Evolutionary conservation across 2,329 filamentous ascomycete genomes (phyloP).

Genomic region (Orbilia blumenaviensis): DNA sequence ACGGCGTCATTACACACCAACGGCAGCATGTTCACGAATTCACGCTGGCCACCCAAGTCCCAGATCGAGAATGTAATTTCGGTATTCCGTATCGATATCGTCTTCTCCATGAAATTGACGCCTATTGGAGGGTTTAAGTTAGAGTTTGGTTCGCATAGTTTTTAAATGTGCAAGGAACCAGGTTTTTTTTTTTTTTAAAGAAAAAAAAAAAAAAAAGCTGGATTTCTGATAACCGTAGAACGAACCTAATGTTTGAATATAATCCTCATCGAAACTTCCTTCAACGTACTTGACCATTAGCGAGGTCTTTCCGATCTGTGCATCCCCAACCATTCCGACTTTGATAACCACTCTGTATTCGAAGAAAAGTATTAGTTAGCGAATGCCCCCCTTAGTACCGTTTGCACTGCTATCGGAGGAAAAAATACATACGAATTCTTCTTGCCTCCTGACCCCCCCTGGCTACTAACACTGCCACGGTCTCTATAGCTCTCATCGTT

Average conservation of each 20-base stretch:
- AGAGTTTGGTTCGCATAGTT: slow-evolving; percentile 2
- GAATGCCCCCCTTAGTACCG: neutral
- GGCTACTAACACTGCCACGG: slow-evolving; percentile 49
- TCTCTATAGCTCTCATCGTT: slow-evolving; percentile 50
- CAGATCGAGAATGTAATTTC: slow-evolving; percentile 99
- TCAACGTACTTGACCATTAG: slow-evolving; percentile 99
- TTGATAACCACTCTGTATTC: slow-evolving; percentile 87
- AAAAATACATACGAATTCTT: slow-evolving; percentile 51
- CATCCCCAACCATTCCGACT: slow-evolving; percentile 98
- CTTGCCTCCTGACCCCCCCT: slow-evolving; percentile 41
- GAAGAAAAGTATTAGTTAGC: slow-evolving; percentile 1
- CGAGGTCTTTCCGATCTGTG: slow-evolving; percentile 98
- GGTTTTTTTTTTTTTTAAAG: too few species aligned
- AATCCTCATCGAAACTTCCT: slow-evolving; percentile 99
- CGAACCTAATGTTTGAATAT: slow-evolving; percentile 92
- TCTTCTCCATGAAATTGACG: slow-evolving; percentile 99
- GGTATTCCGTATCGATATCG: slow-evolving; percentile 97
- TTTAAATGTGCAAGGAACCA: neutral
- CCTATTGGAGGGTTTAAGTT: slow-evolving; percentile 64
- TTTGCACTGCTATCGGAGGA: neutral
- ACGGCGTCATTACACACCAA: slow-evolving; percentile 99
- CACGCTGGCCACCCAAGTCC: slow-evolving; percentile 96
- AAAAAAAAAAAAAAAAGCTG: too few species aligned
- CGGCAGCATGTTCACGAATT: slow-evolving; percentile 99
- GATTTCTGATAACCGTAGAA: neutral